phyloP scores from a whole-genome alignment of 108 stramenopile genomes.

The Cyclotella distinguenda region DNA sequence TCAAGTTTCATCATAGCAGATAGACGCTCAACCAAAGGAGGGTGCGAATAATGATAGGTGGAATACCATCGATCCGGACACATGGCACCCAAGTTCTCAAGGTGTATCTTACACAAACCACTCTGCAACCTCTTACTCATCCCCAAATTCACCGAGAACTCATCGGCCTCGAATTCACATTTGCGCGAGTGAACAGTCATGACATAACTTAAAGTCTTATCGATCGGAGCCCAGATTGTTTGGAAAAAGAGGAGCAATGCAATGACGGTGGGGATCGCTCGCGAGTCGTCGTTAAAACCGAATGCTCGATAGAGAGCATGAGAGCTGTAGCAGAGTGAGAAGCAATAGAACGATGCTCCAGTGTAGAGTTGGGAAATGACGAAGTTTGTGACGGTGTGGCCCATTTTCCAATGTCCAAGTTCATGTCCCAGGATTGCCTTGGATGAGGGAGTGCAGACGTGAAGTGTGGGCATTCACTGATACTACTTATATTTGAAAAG shows the following conservation, averaged over 20 bases:
- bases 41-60: slow-evolving; percentile 96
- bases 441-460: no score
- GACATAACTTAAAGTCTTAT: slow-evolving; percentile 88
- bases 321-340: slow-evolving; percentile 76
- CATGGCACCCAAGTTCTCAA: slow-evolving; percentile 95
- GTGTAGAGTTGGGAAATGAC: slow-evolving; percentile 88
- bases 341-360: slow-evolving; percentile 89
- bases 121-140: slow-evolving; percentile 79
- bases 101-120: slow-evolving; percentile 94
- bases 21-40: slow-evolving; percentile 94
- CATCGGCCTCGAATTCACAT: slow-evolving; percentile 93
- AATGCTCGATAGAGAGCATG: slow-evolving; percentile 88
- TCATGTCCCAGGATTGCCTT: slow-evolving; percentile 92
- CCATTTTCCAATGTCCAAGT: slow-evolving; percentile 96
- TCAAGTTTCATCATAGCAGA: slow-evolving; percentile 90
- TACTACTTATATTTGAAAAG: no score
- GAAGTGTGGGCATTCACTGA: no score
- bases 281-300: slow-evolving; percentile 84
- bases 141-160: slow-evolving; percentile 83
- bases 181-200: slow-evolving; percentile 87
- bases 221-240: slow-evolving; percentile 95
- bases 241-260: slow-evolving; percentile 91
- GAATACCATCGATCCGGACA: slow-evolving; percentile 88
- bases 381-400: slow-evolving; percentile 95
- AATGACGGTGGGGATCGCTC: slow-evolving; percentile 82